Conservation (phyloP, 2,329 filamentous ascomycete genomes). For the Ploettnerulaceae sp. region DNA sequence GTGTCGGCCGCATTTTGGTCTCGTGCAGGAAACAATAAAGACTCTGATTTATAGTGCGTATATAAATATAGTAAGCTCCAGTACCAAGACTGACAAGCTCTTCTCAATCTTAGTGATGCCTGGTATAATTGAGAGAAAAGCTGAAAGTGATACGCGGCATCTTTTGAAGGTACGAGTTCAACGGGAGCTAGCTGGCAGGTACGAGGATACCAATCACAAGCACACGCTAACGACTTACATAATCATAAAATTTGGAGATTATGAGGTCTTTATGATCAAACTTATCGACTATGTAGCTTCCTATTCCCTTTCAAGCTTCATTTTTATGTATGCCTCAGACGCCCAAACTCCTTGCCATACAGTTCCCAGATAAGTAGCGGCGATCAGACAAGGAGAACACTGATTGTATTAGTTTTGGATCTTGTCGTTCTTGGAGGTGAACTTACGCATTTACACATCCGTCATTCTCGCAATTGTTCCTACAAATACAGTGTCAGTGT, state of each 20-base stretch:
- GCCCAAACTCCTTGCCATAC: slow-evolving; percentile 20
- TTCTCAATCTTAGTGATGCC: neutral
- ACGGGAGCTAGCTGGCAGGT: slow-evolving; percentile 1
- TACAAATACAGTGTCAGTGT: neutral
- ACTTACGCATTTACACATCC: slow-evolving; percentile 25
- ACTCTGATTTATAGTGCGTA: neutral
- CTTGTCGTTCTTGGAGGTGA: neutral
- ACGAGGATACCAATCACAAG: slow-evolving; percentile 7
- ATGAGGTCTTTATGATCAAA: neutral
- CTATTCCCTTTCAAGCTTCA: no score
- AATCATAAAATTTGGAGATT: neutral
- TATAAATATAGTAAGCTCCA: neutral
- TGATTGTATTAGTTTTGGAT: slow-evolving; percentile 1
- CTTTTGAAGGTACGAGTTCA: neutral
- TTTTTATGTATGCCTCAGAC: slow-evolving; percentile 5
- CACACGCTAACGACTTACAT: slow-evolving; percentile 4
- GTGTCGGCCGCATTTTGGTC: slow-evolving; percentile 4
- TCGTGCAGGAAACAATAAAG: neutral
- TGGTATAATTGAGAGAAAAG: no score
- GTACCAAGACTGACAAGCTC: no score
- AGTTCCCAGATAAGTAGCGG: slow-evolving; percentile 2
- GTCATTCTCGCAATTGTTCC: slow-evolving; percentile 22
- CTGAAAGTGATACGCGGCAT: neutral
- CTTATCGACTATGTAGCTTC: slow-evolving; percentile 1
- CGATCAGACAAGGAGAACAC: slow-evolving; percentile 27